Conservation (phyloP, 768 basidiomycete genomes). For the Leccinellum luteum region DNA sequence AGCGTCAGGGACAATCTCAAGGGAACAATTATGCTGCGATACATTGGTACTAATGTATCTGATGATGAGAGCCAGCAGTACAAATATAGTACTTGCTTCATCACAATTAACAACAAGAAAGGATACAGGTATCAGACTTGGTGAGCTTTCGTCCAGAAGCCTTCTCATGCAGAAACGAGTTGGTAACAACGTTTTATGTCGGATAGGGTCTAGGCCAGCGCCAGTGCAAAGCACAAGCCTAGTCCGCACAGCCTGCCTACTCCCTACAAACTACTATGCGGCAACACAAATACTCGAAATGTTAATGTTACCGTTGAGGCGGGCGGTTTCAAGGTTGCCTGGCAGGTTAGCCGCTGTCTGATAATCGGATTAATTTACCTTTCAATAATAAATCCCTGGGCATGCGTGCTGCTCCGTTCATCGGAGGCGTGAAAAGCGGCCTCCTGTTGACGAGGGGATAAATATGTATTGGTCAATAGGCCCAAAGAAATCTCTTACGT, state of each 20-base stretch:
- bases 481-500: conserved; percentile 1
- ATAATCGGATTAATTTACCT: conserved; percentile 29
- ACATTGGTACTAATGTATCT: conserved; percentile 12
- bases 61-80: conserved; percentile 22
- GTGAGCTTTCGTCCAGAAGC: conserved; percentile 10
- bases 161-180: not conserved
- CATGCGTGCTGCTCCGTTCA: conserved; percentile 3
- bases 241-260: conserved; percentile 6
- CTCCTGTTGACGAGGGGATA: conserved; percentile 18
- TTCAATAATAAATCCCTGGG: conserved; percentile 22
- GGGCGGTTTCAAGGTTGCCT: conserved; percentile 9
- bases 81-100: conserved; percentile 28
- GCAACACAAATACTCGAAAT: conserved; percentile 1
- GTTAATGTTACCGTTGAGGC: conserved; percentile 15
- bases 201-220: conserved; percentile 12
- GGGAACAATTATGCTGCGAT: conserved; percentile 22
- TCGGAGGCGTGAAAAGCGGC: conserved; percentile 14
- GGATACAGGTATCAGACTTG: conserved; percentile 20
- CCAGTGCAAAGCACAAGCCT: conserved; percentile 13
- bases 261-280: not conserved
- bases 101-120: conserved; percentile 33
- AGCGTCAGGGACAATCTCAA: conserved; percentile 23
- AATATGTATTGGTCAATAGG: conserved; percentile 19
- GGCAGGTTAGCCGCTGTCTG: conserved; percentile 13
- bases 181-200: conserved; percentile 9